Evolutionary conservation across 805 yeast species (phyloP).

Genomic region (Saccharomycopsis fodiens): DNA sequence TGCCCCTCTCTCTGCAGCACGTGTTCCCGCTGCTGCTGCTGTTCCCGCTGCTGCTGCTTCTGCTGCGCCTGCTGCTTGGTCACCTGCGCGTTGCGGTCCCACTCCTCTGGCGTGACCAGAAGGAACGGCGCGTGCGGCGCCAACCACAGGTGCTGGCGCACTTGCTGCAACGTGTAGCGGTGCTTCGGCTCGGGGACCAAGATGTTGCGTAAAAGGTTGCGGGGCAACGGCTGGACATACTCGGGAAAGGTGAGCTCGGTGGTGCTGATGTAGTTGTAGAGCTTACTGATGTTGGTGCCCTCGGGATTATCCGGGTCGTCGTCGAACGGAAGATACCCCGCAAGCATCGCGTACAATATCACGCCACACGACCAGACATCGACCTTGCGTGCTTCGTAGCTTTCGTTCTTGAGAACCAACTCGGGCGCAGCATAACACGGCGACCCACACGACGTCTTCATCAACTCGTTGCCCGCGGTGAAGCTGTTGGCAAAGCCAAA

Average conservation of each 20-base stretch:
- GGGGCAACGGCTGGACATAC: conserved; percentile 79
- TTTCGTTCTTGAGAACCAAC: conserved; percentile 67
- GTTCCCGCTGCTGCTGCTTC: background rate
- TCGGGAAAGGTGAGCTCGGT: conserved; percentile 95
- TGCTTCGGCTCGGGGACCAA: conserved; percentile 77
- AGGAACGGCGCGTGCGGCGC: conserved; percentile 76
- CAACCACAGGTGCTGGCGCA: conserved; percentile 83
- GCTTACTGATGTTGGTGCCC: conserved; percentile 84
- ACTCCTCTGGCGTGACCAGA: conserved; percentile 78
- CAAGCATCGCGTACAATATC: conserved; percentile 90
- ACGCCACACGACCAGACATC: conserved; percentile 98
- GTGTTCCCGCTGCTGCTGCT: conserved; percentile 1
- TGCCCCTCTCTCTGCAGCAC: background rate
- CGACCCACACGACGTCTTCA: conserved; percentile 94
- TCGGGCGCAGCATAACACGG: conserved; percentile 99
- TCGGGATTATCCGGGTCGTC: conserved; percentile 97
- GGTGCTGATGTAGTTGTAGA: conserved; percentile 85
- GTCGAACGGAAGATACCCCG: conserved; percentile 95
- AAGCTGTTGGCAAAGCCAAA: conserved; percentile 93
- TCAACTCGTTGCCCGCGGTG: conserved; percentile 53
- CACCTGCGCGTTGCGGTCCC: conserved; percentile 52
- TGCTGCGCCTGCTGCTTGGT: background rate
- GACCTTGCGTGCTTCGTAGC: conserved; percentile 87
- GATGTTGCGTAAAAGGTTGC: conserved; percentile 81
- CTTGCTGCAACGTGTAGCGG: conserved; percentile 60